Evolutionary conservation across 441 rosid genomes (phyloP).

Genomic region (Brassica balearica): DNA sequence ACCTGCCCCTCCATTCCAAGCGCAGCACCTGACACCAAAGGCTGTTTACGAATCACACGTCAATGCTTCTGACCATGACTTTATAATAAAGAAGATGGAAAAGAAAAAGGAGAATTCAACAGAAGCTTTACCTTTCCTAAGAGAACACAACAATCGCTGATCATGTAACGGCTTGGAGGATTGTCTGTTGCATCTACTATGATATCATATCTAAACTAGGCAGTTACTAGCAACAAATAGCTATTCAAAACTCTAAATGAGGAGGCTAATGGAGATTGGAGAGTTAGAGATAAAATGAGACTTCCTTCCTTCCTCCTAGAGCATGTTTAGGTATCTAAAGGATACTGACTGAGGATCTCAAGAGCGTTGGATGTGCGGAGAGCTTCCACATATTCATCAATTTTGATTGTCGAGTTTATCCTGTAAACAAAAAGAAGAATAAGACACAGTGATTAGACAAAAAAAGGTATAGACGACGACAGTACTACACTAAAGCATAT

Average conservation of each 20-base stretch:
- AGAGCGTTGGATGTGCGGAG: slow-evolving; percentile 85
- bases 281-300: not conserved
- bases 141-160: slow-evolving; percentile 94
- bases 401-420: slow-evolving; percentile 73
- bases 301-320: slow-evolving; percentile 43
- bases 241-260: slow-evolving; percentile 5
- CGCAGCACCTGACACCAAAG: slow-evolving; percentile 98
- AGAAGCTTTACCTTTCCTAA: slow-evolving; percentile 75
- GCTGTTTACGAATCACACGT: slow-evolving; percentile 54
- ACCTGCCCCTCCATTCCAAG: slow-evolving; percentile 98
- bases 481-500: not conserved
- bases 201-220: slow-evolving; percentile 69
- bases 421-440: slow-evolving; percentile 46
- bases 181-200: slow-evolving; percentile 95
- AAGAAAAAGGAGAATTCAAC: slow-evolving; percentile 14
- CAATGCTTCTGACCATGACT: slow-evolving; percentile 7
- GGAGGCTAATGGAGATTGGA: not conserved
- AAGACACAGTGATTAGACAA: not conserved
- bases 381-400: slow-evolving; percentile 83
- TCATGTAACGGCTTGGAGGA: slow-evolving; percentile 98
- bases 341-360: slow-evolving; percentile 91
- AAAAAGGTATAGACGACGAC: too few species aligned
- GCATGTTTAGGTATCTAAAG: slow-evolving; percentile 39
- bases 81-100: not conserved
- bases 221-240: slow-evolving; percentile 47